These are phyloP conservation scores for Capronia epimyces DNA, from an alignment of 2,329 filamentous ascomycete species.

Conservation along the genomic window DNA sequence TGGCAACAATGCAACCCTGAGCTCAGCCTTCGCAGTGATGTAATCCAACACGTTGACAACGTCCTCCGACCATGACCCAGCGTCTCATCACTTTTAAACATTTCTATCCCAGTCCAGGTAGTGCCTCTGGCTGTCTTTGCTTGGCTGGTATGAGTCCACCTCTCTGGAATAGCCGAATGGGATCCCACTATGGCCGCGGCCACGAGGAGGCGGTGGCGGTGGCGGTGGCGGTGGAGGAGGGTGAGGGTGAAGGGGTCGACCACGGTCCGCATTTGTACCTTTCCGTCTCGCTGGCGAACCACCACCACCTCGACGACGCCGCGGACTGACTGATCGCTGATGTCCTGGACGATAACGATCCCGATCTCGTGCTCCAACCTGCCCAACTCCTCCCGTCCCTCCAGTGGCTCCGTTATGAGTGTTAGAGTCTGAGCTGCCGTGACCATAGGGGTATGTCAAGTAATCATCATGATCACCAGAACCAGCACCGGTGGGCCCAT, in stretches of 20 bases:
- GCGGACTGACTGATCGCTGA: neutral
- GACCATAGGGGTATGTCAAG: neutral
- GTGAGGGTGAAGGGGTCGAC: neutral
- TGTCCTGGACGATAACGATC: neutral
- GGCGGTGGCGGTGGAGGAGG: neutral
- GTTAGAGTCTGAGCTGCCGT: neutral
- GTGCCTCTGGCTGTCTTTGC: neutral
- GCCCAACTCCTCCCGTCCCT: neutral
- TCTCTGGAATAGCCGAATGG: conserved; percentile 17
- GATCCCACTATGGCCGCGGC: conserved; percentile 18
- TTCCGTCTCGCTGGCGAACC: neutral
- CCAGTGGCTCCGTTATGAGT: neutral
- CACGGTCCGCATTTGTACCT: neutral
- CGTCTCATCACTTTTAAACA: neutral
- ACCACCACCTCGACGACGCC: neutral
- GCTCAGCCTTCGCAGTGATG: no score
- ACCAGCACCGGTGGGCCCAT: no score
- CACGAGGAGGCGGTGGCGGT: neutral
- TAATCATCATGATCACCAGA: neutral
- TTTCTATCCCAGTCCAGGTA: neutral
- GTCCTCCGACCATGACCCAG: no score
- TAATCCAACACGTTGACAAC: no score
- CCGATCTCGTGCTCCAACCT: neutral
- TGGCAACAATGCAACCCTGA: no score
- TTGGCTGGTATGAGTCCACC: conserved; percentile 14